phyloP scores from a whole-genome alignment of 805 yeast species.

The Candida ficus region DNA sequence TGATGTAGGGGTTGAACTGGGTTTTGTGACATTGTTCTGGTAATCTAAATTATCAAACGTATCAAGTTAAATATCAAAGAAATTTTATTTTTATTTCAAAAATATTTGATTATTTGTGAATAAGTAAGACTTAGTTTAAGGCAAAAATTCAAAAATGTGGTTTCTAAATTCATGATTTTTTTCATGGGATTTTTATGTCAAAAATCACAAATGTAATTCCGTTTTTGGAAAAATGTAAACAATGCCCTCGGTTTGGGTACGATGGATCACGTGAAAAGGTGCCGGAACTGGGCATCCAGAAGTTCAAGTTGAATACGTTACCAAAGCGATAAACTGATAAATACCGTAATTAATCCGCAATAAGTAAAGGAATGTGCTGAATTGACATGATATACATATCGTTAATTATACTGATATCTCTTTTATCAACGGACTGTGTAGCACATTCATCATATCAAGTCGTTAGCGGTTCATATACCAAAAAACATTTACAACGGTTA shows the following conservation, averaged over 20 bases:
- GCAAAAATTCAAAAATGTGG: too few species aligned
- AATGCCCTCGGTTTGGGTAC: conserved; percentile 8
- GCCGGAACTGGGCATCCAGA: too few species aligned
- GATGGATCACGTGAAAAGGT: neutral
- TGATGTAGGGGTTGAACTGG: conserved; percentile 26
- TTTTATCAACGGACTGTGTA: neutral
- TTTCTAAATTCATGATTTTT: too few species aligned
- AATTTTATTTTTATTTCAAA: neutral
- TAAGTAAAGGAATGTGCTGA: neutral
- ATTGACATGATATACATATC: neutral
- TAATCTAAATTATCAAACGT: too few species aligned
- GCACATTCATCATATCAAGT: neutral
- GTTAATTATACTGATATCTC: too few species aligned
- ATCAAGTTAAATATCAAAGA: too few species aligned
- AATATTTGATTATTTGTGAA: too few species aligned
- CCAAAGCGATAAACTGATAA: too few species aligned
- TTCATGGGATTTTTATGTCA: conserved; percentile 4
- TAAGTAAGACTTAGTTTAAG: too few species aligned
- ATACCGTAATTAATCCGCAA: too few species aligned
- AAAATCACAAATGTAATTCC: conserved; percentile 3
- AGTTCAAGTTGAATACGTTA: too few species aligned
- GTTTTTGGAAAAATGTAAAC: conserved; percentile 17
- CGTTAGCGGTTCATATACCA: conserved; percentile 16
- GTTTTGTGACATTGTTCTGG: conserved; percentile 16
- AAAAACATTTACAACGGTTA: conserved; percentile 26